phyloP scores from a whole-genome alignment of 2,329 filamentous ascomycete species.

The Aspergillus terreus region DNA sequence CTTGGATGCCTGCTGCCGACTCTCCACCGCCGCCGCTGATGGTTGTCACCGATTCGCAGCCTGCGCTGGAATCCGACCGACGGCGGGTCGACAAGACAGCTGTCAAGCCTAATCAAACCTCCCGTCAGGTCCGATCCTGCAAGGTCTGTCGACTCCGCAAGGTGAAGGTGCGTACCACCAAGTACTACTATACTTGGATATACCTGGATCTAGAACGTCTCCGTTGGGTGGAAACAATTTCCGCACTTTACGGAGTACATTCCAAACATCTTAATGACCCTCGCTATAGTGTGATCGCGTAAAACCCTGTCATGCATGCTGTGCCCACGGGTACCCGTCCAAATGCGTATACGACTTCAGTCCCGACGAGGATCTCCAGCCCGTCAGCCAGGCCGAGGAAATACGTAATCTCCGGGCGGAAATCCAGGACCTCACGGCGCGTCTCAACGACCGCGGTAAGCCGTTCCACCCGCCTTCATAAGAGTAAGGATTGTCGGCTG shows the following conservation, averaged over 20 bases:
- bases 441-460: constrained; percentile 27
- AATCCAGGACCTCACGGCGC: constrained; percentile 28
- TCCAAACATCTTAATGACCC: background rate
- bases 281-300: constrained; percentile 34
- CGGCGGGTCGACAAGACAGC: constrained; percentile 20
- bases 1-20: constrained; percentile 4
- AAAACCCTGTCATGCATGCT: constrained; percentile 38
- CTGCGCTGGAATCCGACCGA: constrained; percentile 10
- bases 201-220: background rate
- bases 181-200: no score
- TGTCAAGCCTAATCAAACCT: constrained; percentile 11
- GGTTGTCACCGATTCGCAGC: constrained; percentile 20
- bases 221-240: background rate
- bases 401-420: constrained; percentile 33
- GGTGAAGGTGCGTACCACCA: constrained; percentile 31
- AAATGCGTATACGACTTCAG: constrained; percentile 35
- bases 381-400: constrained; percentile 35
- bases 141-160: constrained; percentile 37
- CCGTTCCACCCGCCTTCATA: background rate
- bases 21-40: constrained; percentile 15
- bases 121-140: constrained; percentile 36
- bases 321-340: constrained; percentile 37
- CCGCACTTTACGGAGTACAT: no score
- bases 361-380: constrained; percentile 30
- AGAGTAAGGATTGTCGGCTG: background rate